Evolutionary conservation across 2,329 filamentous ascomycete species (phyloP).

Genomic region (Cercospora sojina): DNA sequence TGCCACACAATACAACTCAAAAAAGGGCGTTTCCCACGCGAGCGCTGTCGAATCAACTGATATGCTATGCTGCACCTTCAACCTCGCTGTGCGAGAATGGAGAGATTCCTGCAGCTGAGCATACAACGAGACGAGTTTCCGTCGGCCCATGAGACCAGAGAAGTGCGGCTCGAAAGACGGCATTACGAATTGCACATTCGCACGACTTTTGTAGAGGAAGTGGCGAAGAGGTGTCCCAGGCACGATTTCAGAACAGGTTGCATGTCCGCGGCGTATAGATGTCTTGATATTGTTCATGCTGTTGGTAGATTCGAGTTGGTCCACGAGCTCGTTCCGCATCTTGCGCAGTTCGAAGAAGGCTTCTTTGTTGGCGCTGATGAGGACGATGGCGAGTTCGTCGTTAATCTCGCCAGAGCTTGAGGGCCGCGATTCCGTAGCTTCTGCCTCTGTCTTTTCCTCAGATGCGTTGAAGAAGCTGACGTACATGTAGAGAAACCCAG

Average conservation of each 20-base stretch:
- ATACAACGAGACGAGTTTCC: constrained; percentile 76
- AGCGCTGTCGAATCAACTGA: constrained; percentile 74
- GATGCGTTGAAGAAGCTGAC: constrained; percentile 83
- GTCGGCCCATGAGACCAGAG: constrained; percentile 34
- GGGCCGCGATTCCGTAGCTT: constrained; percentile 35
- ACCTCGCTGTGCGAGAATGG: constrained; percentile 79
- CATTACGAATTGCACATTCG: constrained; percentile 96
- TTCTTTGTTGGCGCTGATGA: constrained; percentile 91
- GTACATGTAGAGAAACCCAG: constrained; percentile 97
- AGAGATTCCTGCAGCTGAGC: constrained; percentile 78
- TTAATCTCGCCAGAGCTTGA: constrained; percentile 35
- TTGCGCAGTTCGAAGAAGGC: constrained; percentile 86
- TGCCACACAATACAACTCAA: constrained; percentile 95
- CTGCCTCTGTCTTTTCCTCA: constrained; percentile 33
- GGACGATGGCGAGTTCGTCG: constrained; percentile 79
- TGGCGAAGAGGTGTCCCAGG: constrained; percentile 80
- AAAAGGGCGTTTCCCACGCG: constrained; percentile 86
- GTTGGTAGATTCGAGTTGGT: constrained; percentile 69
- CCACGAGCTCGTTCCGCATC: constrained; percentile 62
- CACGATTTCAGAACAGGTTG: constrained; percentile 70
- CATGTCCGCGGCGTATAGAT: constrained; percentile 70
- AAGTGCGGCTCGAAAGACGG: constrained; percentile 74
- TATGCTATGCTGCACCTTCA: constrained; percentile 82
- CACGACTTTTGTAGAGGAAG: constrained; percentile 92
- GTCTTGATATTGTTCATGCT: constrained; percentile 71